Evolutionary conservation across 2,329 filamentous ascomycete species (phyloP).

Genomic region (Pyrenochaeta sp.): DNA sequence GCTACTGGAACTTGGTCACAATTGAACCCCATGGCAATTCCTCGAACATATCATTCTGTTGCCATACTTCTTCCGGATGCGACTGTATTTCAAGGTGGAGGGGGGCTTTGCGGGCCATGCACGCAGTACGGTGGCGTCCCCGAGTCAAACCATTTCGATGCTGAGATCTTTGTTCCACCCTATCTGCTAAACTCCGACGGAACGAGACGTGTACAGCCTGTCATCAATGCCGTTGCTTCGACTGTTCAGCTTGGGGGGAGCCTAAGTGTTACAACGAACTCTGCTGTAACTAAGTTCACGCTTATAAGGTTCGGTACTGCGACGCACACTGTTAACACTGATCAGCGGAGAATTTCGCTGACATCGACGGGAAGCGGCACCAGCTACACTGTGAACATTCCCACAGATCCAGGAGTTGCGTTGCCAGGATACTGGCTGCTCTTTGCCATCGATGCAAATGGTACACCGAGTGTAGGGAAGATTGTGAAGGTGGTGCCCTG

Average conservation of each 20-base stretch:
- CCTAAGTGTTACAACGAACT: conserved; percentile 41
- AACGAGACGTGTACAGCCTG: conserved; percentile 52
- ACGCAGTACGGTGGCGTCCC: conserved; percentile 21
- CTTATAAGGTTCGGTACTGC: conserved; percentile 60
- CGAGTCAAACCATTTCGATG: conserved; percentile 61
- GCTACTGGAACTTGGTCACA: conserved; percentile 27
- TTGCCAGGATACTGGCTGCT: conserved; percentile 65
- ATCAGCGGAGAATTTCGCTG: conserved; percentile 64
- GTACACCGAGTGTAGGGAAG: conserved; percentile 58
- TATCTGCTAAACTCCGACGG: conserved; percentile 63
- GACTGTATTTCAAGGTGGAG: conserved; percentile 34
- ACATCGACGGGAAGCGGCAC: conserved; percentile 38
- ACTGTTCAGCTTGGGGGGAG: conserved; percentile 42
- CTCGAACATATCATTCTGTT: conserved; percentile 40
- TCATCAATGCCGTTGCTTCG: conserved; percentile 48
- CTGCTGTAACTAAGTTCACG: conserved; percentile 44
- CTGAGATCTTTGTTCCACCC: conserved; percentile 64
- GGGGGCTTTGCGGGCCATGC: conserved; percentile 57
- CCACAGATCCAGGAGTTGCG: conserved; percentile 59
- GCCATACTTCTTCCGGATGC: conserved; percentile 38
- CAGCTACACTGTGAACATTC: conserved; percentile 54
- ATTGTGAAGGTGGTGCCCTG: conserved; percentile 47
- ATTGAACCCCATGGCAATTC: conserved; percentile 30
- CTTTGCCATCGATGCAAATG: conserved; percentile 58
- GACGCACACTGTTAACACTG: conserved; percentile 67